Base-by-base conservation (phyloP, 192 early-diverging fungal species). In the Umbelopsis sp. region DNA sequence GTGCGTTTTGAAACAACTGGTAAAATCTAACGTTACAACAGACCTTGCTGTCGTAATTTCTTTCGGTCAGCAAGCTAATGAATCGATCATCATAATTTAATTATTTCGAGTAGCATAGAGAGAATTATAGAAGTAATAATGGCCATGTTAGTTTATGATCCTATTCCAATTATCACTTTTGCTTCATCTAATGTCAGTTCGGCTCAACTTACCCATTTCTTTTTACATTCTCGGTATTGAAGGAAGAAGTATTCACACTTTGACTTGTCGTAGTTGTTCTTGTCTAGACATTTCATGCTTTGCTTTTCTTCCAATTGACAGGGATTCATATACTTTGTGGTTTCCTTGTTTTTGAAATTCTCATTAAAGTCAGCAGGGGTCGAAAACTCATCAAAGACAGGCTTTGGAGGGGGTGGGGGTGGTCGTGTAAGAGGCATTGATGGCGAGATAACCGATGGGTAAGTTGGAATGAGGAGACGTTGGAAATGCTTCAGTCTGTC, bases 251-350 rank as follows among this genome's bases (percentile, higher is more conserved):
- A 76, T 53, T 83, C 79, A 43, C 86, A 87, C 21, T 79, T 71
- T 8, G 54, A 44, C 59, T 85, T 85, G 62, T 85, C 82, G 45
- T 82, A 85, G 32, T 85, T 83, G 38, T 87, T 85, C 26, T 75
- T 71, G 43, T 84, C 82, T 47, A 87, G 80, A 68, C 86, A 87
- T 44, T 81, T 82, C 81, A 85, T 82, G 17, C 81, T 79, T 29
- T 79, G 73, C 53, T 82, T 83, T 25, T 80, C 82, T 68, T 85
- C 82, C 16, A 71, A 50, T 3, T 72, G 72, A 75, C 86, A 87
- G 21, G 86, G 86, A 59, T 87, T 83, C 75, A 87, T 78, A 38
- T 81, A 87, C 29, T 85, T 81, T 22, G 86, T 84, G n/a, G 78
- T 75, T 50, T 78, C 73, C 49, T 87, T 87, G 22, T 72, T 49